Base-by-base conservation (phyloP, 139 green algal genomes). In the Coelastrella sp. region DNA sequence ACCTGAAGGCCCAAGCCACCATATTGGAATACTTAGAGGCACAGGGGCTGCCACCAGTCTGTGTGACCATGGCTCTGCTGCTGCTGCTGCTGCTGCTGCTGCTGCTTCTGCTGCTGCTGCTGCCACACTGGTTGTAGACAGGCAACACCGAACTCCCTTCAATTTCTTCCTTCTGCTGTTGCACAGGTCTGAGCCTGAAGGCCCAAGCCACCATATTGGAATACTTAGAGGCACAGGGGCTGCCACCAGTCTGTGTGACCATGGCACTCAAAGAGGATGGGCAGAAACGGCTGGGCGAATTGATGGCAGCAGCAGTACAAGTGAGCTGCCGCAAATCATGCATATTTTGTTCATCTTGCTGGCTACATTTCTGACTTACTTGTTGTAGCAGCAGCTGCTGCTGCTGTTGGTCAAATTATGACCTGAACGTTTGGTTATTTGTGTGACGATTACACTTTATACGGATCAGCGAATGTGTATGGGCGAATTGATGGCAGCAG, bases 221-320 rank as follows among this genome's bases (percentile, higher is more conserved):
- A 90, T 90, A 95, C 56, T 73, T 96, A 14, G 94, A 96, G 59
- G 68, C 59, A 6, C 32, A 61, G 23, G 94, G 94, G 2, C 85
- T 96, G 80, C 87, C 88, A 13, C 20, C 56, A 4, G 19, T 96
- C 8, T 91, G 80, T 10, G 91, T 83, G 6, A 90, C 75, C 16
- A 93, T 92, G 91, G 91, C 92, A 0, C 1, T 90, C 23, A 73
- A 93, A 68, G 79, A 94, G 58, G 89, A 94, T 13, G 87, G 73
- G 54, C 58, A 61, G 0, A 61, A 89, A 64, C 58, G 66, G 54
- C 86, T 95, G 81, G 93, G 94, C 6, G 90, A 94, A 32, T 89
- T 96, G 88, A 89, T 96, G 90, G 94, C 92, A 61, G 91, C 92
- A 77, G 94, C 94, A 66, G 92, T 96, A n/a, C 85, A 94, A 93